Conservation (phyloP, 495 filamentous ascomycete species). For the Penicillium roqueforti region DNA sequence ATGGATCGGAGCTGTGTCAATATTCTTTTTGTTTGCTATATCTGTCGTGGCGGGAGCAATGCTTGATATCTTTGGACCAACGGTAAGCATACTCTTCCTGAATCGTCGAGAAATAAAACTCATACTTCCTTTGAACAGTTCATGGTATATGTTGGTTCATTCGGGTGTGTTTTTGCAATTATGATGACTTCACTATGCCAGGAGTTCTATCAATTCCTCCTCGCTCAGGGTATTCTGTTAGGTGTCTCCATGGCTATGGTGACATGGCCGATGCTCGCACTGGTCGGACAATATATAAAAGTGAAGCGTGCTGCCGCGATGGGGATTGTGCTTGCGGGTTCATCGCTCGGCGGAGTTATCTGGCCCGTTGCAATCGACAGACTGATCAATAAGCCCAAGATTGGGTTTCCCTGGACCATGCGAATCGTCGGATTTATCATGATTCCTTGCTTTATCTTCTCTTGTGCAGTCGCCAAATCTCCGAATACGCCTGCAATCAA, state of each 20-base stretch:
- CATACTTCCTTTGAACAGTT: constrained; percentile 17
- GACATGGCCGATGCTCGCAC: constrained; percentile 48
- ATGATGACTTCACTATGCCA: constrained; percentile 58
- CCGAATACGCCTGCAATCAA: neutral
- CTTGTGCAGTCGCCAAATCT: constrained; percentile 28
- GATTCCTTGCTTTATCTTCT: constrained; percentile 52
- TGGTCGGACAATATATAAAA: constrained; percentile 53
- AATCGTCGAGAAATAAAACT: neutral
- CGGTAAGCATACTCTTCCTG: constrained; percentile 5
- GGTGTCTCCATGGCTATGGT: constrained; percentile 49
- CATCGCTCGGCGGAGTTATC: constrained; percentile 53
- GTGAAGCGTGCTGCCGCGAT: constrained; percentile 50
- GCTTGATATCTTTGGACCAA: constrained; percentile 39
- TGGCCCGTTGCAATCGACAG: constrained; percentile 44
- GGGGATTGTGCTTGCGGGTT: constrained; percentile 52
- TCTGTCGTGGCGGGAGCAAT: constrained; percentile 32
- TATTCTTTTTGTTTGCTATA: constrained; percentile 38
- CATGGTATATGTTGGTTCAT: constrained; percentile 24
- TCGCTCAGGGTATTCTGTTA: constrained; percentile 55
- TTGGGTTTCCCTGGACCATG: constrained; percentile 51
- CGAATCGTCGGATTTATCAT: constrained; percentile 48
- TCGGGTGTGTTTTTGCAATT: constrained; percentile 37
- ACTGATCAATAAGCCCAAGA: constrained; percentile 24
- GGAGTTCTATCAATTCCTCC: constrained; percentile 58
- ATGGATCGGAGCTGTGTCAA: constrained; percentile 56